Evolutionary conservation across 148 eudicot species (phyloP).

Genomic region (Amaranthus cruentus): DNA sequence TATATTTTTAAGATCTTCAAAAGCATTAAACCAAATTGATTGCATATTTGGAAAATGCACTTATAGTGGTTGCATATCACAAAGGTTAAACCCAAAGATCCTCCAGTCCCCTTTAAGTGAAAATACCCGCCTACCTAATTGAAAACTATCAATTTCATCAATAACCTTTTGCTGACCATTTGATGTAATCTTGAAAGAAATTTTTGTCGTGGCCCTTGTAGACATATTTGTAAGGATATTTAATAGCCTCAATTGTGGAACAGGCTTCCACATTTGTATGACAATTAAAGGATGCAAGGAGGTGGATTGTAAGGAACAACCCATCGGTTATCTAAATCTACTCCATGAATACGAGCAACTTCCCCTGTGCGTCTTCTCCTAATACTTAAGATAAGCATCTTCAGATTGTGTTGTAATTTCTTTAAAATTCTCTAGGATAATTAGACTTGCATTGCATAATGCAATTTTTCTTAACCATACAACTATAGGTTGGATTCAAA

Average conservation of each 20-base stretch:
- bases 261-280: not conserved
- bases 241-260: not conserved
- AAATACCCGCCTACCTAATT: too few species aligned
- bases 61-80: too few species aligned
- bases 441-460: not conserved
- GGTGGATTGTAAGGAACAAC: not conserved
- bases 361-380: not conserved
- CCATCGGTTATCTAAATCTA: not conserved
- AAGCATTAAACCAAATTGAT: too few species aligned
- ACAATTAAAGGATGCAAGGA: not conserved
- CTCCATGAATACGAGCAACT: not conserved
- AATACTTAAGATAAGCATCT: not conserved
- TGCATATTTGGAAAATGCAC: too few species aligned
- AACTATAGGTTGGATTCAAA: not conserved
- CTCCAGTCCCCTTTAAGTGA: too few species aligned
- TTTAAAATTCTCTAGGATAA: not conserved
- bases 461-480: not conserved
- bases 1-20: too few species aligned
- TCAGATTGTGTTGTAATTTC: not conserved
- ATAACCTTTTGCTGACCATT: not conserved
- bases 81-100: too few species aligned
- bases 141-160: not conserved
- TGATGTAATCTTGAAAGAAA: not conserved
- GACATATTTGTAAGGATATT: not conserved
- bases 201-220: not conserved